phyloP scores from a whole-genome alignment of 140 eudicot species.

The Senecio squalidus region DNA sequence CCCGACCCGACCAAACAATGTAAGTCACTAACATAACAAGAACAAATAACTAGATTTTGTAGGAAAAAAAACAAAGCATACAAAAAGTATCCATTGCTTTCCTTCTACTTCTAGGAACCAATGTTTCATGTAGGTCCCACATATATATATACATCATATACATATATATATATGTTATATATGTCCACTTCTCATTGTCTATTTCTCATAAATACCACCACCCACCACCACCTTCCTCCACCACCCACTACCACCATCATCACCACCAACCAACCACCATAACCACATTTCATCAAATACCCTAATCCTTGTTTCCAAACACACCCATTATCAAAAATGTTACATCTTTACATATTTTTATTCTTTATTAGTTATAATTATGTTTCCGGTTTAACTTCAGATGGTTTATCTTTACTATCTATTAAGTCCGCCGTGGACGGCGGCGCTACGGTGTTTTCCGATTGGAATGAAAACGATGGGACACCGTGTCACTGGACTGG shows the following conservation, averaged over 20 bases:
- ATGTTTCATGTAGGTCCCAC: conserved; percentile 33
- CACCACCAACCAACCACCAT: conserved; percentile 16
- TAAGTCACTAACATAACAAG: too few relatives aligned
- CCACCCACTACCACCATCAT: conserved; percentile 9
- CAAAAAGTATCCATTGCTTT: conserved; percentile 51
- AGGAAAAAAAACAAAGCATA: neutral
- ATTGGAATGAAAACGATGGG: conserved; percentile 69
- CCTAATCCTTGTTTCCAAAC: conserved; percentile 11
- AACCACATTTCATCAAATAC: conserved; percentile 18
- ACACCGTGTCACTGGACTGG: conserved; percentile 86
- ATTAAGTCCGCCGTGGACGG: conserved; percentile 73
- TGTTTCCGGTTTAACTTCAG: conserved; percentile 45
- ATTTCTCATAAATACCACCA: conserved; percentile 62
- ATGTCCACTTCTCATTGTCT: conserved; percentile 33
- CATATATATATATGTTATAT: too few relatives aligned
- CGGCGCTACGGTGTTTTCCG: conserved; percentile 49
- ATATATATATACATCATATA: too few relatives aligned
- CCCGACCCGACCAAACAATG: too few relatives aligned
- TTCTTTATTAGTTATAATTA: conserved; percentile 1
- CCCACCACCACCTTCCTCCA: conserved; percentile 21
- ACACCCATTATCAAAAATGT: neutral
- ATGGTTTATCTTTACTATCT: conserved; percentile 76
- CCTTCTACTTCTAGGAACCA: conserved; percentile 66
- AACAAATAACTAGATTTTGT: too few relatives aligned
- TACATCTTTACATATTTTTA: neutral